Evolutionary conservation across 2,329 filamentous ascomycete genomes (phyloP).

Genomic region (Colletotrichum chlorophyti): DNA sequence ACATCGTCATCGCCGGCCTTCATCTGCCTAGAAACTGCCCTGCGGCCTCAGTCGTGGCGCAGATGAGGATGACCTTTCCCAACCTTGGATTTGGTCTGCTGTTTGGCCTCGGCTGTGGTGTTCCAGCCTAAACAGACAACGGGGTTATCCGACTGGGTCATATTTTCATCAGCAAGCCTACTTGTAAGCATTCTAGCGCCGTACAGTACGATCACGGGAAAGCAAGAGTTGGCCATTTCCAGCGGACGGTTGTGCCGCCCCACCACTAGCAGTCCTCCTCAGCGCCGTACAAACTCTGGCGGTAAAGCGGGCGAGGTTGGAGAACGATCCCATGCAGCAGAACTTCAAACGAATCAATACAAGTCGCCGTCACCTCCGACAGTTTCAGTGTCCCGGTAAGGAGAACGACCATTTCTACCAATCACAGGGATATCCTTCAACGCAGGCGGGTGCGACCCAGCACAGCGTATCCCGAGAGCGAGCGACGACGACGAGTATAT

Average conservation of each 20-base stretch:
- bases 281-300: neutral
- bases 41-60: conserved; percentile 29
- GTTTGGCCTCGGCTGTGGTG: conserved; percentile 35
- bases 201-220: neutral
- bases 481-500: conserved; percentile 13
- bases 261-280: neutral
- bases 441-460: conserved; percentile 8
- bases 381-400: neutral
- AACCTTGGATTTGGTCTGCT: conserved; percentile 23
- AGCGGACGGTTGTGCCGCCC: neutral
- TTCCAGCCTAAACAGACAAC: conserved; percentile 15
- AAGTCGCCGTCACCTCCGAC: neutral
- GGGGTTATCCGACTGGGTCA: neutral
- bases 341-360: neutral
- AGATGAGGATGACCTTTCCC: conserved; percentile 28
- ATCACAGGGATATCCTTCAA: neutral
- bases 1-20: conserved; percentile 33
- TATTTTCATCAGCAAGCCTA: neutral
- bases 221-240: neutral
- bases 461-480: conserved; percentile 16
- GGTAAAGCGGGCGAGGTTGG: neutral
- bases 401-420: neutral
- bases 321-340: neutral
- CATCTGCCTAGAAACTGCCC: conserved; percentile 31
- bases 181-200: neutral